These are phyloP conservation scores for Wickerhamiella azyma DNA, from an alignment of 805 yeast species.

Conservation along the genomic window DNA sequence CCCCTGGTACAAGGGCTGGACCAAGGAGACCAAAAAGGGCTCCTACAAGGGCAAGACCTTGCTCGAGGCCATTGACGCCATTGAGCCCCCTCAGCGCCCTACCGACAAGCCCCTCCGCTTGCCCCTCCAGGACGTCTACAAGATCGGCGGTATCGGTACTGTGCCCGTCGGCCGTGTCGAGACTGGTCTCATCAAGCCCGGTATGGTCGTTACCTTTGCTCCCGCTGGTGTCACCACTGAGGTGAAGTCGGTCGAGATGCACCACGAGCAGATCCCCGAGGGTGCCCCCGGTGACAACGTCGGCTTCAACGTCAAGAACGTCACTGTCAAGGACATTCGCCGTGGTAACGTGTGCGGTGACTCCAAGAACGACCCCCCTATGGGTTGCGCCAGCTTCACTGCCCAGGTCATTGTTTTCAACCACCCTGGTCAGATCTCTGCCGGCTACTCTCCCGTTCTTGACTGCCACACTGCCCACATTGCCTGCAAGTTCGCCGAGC, in stretches of 20 bases:
- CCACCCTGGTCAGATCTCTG: constrained; percentile 85
- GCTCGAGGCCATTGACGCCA: constrained; percentile 72
- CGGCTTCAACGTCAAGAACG: constrained; percentile 84
- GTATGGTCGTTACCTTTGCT: constrained; percentile 80
- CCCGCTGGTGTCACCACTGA: constrained; percentile 86
- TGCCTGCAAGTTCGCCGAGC: constrained; percentile 75
- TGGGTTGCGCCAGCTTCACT: constrained; percentile 65
- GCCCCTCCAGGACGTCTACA: constrained; percentile 84
- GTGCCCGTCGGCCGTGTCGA: constrained; percentile 92
- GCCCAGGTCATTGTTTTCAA: constrained; percentile 79
- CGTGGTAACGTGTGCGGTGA: constrained; percentile 91
- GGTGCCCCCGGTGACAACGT: constrained; percentile 89
- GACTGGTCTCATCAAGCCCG: constrained; percentile 84
- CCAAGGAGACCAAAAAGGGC: constrained; percentile 62
- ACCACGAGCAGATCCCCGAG: constrained; percentile 64
- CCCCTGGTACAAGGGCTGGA: constrained; percentile 84
- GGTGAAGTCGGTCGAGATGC: constrained; percentile 83
- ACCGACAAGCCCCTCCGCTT: constrained; percentile 78
- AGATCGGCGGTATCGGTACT: constrained; percentile 85
- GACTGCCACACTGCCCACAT: constrained; percentile 92
- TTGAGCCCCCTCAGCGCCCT: constrained; percentile 71
- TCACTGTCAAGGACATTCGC: constrained; percentile 76
- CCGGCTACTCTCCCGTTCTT: constrained; percentile 84
- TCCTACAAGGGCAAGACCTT: constrained; percentile 65
- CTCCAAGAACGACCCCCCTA: constrained; percentile 80